Evolutionary conservation across 2,329 filamentous ascomycete genomes (phyloP).

Genomic region (Pezicula radicicola): DNA sequence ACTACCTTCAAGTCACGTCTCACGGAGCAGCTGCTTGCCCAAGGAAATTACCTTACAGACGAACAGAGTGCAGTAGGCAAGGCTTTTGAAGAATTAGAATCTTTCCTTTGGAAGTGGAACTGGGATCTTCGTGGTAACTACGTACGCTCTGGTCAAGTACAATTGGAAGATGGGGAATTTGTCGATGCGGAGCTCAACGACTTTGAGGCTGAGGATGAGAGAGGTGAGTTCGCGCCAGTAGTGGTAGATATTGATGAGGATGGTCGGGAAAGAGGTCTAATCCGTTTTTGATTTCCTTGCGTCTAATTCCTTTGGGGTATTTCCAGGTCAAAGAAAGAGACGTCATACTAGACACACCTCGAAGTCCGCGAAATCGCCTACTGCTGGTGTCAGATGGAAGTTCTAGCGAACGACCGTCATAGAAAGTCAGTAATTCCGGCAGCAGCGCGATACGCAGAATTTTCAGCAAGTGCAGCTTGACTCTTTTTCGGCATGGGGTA

Average conservation of each 20-base stretch:
- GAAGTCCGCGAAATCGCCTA: slow-evolving; percentile 5
- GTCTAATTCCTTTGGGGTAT: slow-evolving; percentile 15
- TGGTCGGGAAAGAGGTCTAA: slow-evolving; percentile 27
- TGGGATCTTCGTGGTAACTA: slow-evolving; percentile 55
- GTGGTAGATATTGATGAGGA: slow-evolving; percentile 29
- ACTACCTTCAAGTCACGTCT: slow-evolving; percentile 53
- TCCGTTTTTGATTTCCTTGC: slow-evolving; percentile 20
- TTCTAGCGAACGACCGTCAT: neutral
- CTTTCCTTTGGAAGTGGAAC: slow-evolving; percentile 43
- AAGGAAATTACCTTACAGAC: slow-evolving; percentile 30
- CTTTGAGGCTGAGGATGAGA: slow-evolving; percentile 48
- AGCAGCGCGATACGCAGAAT: neutral
- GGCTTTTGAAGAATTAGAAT: slow-evolving; percentile 47
- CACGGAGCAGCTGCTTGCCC: slow-evolving; percentile 40
- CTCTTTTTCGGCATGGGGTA: neutral
- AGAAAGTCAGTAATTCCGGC: neutral
- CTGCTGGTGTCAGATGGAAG: slow-evolving; percentile 9
- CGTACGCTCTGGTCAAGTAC: slow-evolving; percentile 43
- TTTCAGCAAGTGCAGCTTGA: neutral
- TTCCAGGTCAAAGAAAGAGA: slow-evolving; percentile 14
- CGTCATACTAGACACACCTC: slow-evolving; percentile 11
- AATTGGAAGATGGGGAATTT: slow-evolving; percentile 51
- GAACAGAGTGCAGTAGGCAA: slow-evolving; percentile 42
- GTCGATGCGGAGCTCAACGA: slow-evolving; percentile 46
- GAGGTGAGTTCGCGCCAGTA: slow-evolving; percentile 31